Evolutionary conservation across 441 rosid genomes (phyloP).

Genomic region (Mallotus repandus): DNA sequence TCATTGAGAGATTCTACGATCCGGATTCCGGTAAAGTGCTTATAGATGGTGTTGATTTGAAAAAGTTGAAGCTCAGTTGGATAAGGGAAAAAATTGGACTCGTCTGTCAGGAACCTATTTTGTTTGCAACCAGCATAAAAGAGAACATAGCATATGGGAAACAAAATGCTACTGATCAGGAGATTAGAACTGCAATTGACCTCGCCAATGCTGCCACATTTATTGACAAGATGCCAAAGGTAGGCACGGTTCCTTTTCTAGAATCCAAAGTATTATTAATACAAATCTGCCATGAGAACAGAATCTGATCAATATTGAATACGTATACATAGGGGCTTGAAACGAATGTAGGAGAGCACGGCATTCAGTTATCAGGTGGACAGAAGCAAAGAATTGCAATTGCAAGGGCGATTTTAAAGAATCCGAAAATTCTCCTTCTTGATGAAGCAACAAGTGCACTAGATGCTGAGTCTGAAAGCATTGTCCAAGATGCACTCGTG

Average conservation of each 20-base stretch:
- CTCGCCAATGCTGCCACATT: conserved; percentile 80
- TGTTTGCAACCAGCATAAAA: conserved; percentile 63
- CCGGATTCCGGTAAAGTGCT: conserved; percentile 69
- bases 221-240: conserved; percentile 79
- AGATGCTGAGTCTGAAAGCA: conserved; percentile 70
- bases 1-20: conserved; percentile 80
- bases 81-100: conserved; percentile 74
- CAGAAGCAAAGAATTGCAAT: conserved; percentile 85
- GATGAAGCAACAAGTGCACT: conserved; percentile 92
- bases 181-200: conserved; percentile 62
- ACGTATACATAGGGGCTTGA: no score
- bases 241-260: conserved; percentile 8
- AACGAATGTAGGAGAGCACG: conserved; percentile 79
- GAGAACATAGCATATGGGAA: conserved; percentile 79
- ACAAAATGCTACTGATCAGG: conserved; percentile 57
- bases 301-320: not conserved
- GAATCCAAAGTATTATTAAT: no score
- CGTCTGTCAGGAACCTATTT: conserved; percentile 82
- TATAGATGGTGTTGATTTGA: conserved; percentile 63
- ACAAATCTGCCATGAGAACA: no score
- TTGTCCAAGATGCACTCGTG: conserved; percentile 76
- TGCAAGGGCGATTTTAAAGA: conserved; percentile 77
- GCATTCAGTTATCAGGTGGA: conserved; percentile 80
- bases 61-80: conserved; percentile 72
- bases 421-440: conserved; percentile 64